phyloP scores from a whole-genome alignment of 352 stramenopile genomes.

The Blastocystis sp. region DNA sequence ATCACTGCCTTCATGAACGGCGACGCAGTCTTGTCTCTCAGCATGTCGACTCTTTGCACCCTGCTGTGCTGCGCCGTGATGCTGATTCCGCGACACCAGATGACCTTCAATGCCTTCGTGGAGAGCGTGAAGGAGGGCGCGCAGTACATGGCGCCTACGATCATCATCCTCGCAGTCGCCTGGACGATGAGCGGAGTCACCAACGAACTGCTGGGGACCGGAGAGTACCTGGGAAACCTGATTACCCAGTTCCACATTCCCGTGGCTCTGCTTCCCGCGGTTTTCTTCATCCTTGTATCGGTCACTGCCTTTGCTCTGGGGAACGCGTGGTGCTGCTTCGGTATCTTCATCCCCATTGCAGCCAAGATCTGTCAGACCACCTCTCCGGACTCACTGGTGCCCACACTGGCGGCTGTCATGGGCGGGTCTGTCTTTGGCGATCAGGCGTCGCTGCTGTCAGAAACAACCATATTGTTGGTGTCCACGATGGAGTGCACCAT shows the following conservation, averaged over 20 bases:
- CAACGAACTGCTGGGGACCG: constrained; percentile 47
- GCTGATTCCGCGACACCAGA: constrained; percentile 26
- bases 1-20: constrained; percentile 47
- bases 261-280: neutral
- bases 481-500: constrained; percentile 53
- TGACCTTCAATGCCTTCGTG: constrained; percentile 56
- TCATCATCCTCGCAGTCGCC: constrained; percentile 51
- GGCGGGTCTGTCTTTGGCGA: constrained; percentile 79
- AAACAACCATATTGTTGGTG: constrained; percentile 70
- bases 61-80: neutral
- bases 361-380: constrained; percentile 24
- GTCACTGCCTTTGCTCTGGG: constrained; percentile 42
- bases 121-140: constrained; percentile 30
- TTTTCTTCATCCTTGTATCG: constrained; percentile 35
- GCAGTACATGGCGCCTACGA: constrained; percentile 53
- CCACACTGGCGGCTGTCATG: constrained; percentile 63
- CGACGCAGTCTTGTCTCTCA: constrained; percentile 15
- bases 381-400: neutral
- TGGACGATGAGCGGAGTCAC: constrained; percentile 57
- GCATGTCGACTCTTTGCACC: constrained; percentile 5
- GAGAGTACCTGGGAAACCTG: constrained; percentile 29
- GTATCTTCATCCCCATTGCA: constrained; percentile 59
- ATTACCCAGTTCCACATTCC: constrained; percentile 37
- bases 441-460: constrained; percentile 79
- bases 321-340: constrained; percentile 51